These are phyloP conservation scores for Calvatia gigantea DNA, from an alignment of 768 basidiomycete species.

Conservation along the genomic window DNA sequence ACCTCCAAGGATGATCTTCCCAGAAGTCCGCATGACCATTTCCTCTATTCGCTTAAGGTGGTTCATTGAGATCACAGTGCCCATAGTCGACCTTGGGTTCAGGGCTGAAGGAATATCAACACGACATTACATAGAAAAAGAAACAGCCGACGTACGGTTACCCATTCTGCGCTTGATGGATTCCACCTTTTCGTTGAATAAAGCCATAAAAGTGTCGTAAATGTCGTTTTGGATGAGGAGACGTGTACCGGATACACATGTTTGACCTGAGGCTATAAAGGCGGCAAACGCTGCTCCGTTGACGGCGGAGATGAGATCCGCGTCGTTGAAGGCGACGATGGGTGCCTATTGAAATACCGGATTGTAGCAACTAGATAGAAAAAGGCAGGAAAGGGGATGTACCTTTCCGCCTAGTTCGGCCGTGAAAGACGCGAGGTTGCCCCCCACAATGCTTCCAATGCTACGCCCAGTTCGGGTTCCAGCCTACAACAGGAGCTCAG, in stretches of 20 bases:
- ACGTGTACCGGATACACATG: constrained; percentile 90
- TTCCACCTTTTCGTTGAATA: constrained; percentile 59
- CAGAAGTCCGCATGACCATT: constrained; percentile 45
- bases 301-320: constrained; percentile 68
- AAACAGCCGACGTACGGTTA: constrained; percentile 49
- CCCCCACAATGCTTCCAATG: constrained; percentile 69
- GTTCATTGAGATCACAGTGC: constrained; percentile 65
- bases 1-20: constrained; percentile 62
- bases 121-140: not conserved
- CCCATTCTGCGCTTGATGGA: constrained; percentile 72
- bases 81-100: constrained; percentile 73
- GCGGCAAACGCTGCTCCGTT: constrained; percentile 83
- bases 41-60: constrained; percentile 64
- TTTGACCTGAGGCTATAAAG: constrained; percentile 87
- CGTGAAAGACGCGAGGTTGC: constrained; percentile 71
- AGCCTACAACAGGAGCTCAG: constrained; percentile 40
- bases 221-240: constrained; percentile 68
- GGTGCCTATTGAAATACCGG: constrained; percentile 57
- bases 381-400: not conserved
- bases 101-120: constrained; percentile 42
- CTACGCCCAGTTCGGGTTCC: constrained; percentile 76
- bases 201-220: constrained; percentile 63
- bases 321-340: constrained; percentile 75
- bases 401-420: constrained; percentile 89
- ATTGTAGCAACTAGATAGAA: constrained; percentile 2